These are phyloP conservation scores for Leishmania lainsoni DNA, from an alignment of 208 protist genomes.

Conservation along the genomic window DNA sequence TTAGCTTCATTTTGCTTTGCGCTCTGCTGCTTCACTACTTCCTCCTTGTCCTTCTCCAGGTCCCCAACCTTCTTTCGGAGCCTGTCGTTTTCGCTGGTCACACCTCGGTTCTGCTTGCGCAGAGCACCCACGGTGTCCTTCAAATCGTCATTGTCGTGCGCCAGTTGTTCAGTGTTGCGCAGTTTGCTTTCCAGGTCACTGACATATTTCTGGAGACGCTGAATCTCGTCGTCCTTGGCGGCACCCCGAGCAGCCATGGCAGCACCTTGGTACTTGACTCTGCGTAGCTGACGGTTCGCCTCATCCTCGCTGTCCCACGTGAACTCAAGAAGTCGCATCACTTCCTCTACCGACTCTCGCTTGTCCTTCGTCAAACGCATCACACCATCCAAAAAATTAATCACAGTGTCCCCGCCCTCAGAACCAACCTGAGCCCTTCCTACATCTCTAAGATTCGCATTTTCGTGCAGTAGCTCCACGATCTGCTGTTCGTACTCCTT, in stretches of 20 bases:
- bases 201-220: slow-evolving; percentile 32
- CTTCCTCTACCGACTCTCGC: slow-evolving; percentile 68
- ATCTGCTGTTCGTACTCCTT: slow-evolving; percentile 53
- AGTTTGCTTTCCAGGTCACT: slow-evolving; percentile 46
- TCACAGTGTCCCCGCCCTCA: neutral
- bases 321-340: slow-evolving; percentile 74
- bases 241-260: slow-evolving; percentile 43
- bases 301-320: slow-evolving; percentile 69
- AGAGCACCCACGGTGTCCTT: slow-evolving; percentile 35
- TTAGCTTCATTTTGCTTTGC: slow-evolving; percentile 23
- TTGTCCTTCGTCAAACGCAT: slow-evolving; percentile 70
- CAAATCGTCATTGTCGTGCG: slow-evolving; percentile 29
- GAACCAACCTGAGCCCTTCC: neutral
- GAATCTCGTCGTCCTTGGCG: slow-evolving; percentile 67
- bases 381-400: slow-evolving; percentile 21
- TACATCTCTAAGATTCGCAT: slow-evolving; percentile 27
- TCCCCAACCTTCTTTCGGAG: slow-evolving; percentile 37
- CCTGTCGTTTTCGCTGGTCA: slow-evolving; percentile 39
- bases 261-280: slow-evolving; percentile 29
- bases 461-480: slow-evolving; percentile 54
- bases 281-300: slow-evolving; percentile 29
- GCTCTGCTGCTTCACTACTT: slow-evolving; percentile 35
- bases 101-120: slow-evolving; percentile 31
- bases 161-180: slow-evolving; percentile 33
- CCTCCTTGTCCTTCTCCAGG: slow-evolving; percentile 35